Base-by-base conservation (phyloP, 2,329 filamentous ascomycete genomes). In the Pyrenophora graminea region DNA sequence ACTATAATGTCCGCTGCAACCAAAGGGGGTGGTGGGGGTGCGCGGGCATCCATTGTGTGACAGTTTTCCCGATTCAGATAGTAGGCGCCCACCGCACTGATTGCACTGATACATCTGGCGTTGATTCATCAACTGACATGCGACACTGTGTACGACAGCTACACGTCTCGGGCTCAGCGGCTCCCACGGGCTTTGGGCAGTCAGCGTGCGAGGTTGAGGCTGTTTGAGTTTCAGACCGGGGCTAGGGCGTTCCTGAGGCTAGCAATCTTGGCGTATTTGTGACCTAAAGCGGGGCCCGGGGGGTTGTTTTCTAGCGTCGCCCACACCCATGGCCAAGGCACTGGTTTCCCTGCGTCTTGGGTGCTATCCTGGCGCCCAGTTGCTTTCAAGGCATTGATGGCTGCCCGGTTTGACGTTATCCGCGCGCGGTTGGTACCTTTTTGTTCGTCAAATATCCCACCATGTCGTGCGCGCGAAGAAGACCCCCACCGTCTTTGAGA, bases 81-180 rank as follows among this genome's bases (percentile, higher is more conserved):
- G 41, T 47, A 23, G 38, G 48, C 48, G 15, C 15, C 15, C 38
- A 47, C 33, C 43, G 19, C 43, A 23, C 21, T 23, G 21, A 15
- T 23, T 23, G 21, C 18, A 27, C 39, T 51, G 48, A 51, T 43
- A 51, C 48, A 34, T 27, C 38, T 27, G 33, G 44, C 39, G 44
- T 51, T 42, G 45, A 42, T 51, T 23, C 32, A 27, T 12, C 32
- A 33, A 42, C 15, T 30, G 39, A 51, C 8, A 19, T 51, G 48
- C 45, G 48, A 51, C 48, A 51, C 15, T 30, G 18, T 47, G 17
- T 17, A 51, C 44, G 43, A 32, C 48, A 48, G 25, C 38, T 39
- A 21, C 17, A 36, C 31, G 32, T 33, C 43, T 38, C 48, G 32
- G 32, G 21, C 7, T 23, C 21, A 23, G 4, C 21, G 36, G 23